phyloP scores from a whole-genome alignment of 1,284 basidiomycete species.

The Cerioporus squamosus region DNA sequence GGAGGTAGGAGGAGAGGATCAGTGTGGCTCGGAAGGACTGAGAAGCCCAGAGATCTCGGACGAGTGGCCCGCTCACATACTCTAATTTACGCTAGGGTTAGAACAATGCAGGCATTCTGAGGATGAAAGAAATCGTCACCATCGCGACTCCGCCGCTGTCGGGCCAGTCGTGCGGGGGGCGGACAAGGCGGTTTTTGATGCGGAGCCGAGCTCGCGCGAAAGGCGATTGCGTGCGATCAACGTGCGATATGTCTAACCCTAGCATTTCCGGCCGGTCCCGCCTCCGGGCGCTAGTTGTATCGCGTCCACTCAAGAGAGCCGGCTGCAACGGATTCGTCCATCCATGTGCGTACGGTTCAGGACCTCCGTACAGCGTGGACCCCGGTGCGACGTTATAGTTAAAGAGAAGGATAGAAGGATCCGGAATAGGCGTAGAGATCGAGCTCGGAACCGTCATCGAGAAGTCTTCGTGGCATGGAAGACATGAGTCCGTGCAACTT shows the following conservation, averaged over 20 bases:
- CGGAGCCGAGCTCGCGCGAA: neutral
- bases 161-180: neutral
- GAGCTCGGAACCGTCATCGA: no score
- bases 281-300: no score
- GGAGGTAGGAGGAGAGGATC: neutral
- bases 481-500: no score
- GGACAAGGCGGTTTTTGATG: neutral
- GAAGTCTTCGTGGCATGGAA: no score
- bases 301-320: no score
- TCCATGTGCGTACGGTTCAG: no score
- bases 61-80: neutral
- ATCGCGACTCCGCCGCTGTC: neutral
- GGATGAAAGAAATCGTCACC: neutral
- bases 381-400: no score
- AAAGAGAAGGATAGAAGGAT: no score
- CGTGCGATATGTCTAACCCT: neutral
- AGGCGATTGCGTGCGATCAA: neutral
- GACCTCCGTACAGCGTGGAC: no score
- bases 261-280: neutral
- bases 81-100: conserved; percentile 7
- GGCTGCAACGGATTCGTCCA: no score
- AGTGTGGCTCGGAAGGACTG: neutral
- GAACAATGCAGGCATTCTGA: conserved; percentile 1
- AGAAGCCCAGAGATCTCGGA: neutral
- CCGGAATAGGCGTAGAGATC: no score